Conservation (phyloP, 495 filamentous ascomycete species). For the Penicillium bialowiezense region DNA sequence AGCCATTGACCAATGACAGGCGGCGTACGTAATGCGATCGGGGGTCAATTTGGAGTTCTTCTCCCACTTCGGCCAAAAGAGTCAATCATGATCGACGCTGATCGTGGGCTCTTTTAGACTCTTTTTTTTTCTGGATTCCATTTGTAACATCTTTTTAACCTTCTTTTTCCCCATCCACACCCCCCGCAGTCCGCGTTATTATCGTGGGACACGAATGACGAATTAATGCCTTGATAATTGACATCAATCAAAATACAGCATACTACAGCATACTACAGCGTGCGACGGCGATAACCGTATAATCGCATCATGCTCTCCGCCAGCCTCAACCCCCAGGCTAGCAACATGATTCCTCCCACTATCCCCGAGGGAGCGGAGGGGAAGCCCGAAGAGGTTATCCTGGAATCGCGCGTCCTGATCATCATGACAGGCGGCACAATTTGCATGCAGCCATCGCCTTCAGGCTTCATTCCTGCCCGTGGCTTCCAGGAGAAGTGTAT, state of each 20-base stretch:
- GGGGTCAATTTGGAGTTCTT: constrained; percentile 20
- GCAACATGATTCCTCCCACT: constrained; percentile 24
- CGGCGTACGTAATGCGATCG: constrained; percentile 26
- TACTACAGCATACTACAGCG: background rate
- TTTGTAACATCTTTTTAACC: background rate
- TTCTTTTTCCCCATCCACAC: constrained; percentile 9
- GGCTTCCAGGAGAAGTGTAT: constrained; percentile 84
- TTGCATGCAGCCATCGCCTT: constrained; percentile 76
- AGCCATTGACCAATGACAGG: constrained; percentile 17
- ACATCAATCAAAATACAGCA: background rate
- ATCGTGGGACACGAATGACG: constrained; percentile 2
- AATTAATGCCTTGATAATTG: background rate
- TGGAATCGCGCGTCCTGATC: constrained; percentile 80
- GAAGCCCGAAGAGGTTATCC: constrained; percentile 24
- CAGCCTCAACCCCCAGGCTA: background rate
- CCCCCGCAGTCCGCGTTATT: constrained; percentile 8
- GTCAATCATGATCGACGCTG: constrained; percentile 19
- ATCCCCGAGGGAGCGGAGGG: constrained; percentile 25
- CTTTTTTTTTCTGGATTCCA: background rate
- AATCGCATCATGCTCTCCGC: constrained; percentile 2
- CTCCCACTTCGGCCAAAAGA: constrained; percentile 18
- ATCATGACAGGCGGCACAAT: constrained; percentile 97
- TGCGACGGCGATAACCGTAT: background rate
- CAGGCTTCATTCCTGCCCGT: constrained; percentile 66
- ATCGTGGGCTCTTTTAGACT: no score